Evolutionary conservation across 1,284 basidiomycete species (phyloP), one percentile per base, ranked within the genome.

Genomic region (Ceratobasidium sp.): DNA sequence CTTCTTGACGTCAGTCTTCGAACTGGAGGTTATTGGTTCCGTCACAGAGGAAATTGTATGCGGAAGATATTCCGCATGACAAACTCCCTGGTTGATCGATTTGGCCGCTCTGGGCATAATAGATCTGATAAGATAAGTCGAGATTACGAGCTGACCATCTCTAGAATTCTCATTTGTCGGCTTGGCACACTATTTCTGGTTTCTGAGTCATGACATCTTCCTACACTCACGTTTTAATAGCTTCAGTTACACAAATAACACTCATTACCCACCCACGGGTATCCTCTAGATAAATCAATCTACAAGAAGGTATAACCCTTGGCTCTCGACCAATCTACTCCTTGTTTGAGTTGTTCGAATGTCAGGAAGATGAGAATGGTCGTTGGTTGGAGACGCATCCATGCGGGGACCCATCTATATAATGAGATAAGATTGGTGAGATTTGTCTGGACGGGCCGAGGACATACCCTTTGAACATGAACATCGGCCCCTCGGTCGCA

Each of bases 331-430:
- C 86, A 90, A 81, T 93, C 92, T 0, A 92, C 91, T 6, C 85
- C 83, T 79, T 90, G 90, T 89, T 90, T 93, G 79, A 93, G 84
- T 85, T 93, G 93, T 84, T 95, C 95, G 61, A 96, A 88, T 12
- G 92, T 95, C 80, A 96, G 85, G 88, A 96, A 96, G 84, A 95
- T 96, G 70, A 94, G 87, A 80, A 94, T 93, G 51, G 93, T 95
- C 77, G 93, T 95, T 0, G 95, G 95, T 84, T 96, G 94, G 60
- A 96, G 88, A 84, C 95, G 89, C 78, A 90, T 91, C 94, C 94
- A 96, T 23, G 94, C 93, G 0, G 94, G 94, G 10, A 95, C 85
- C 95, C 95, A 95, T 81, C 79, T 80, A 53, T 51, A n/a, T n/a
- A 13, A n/a, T 12, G n/a, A 12, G 23, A 49, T 53, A 40, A 67